Base-by-base conservation (phyloP, 1,284 basidiomycete genomes). In the Tilletiopsis washingtonensis region DNA sequence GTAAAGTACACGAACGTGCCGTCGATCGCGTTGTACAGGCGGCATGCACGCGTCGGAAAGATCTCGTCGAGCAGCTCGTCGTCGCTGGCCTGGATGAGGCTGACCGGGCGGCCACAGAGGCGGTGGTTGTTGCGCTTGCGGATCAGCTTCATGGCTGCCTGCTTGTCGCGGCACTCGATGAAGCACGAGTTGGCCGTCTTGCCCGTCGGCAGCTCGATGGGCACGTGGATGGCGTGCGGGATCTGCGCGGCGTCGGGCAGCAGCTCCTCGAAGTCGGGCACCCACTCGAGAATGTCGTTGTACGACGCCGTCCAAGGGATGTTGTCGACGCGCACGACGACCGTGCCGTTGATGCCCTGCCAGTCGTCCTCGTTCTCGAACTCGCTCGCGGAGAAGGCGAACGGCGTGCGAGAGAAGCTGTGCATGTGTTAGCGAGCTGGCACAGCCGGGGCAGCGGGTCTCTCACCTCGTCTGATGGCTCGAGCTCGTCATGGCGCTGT, bases 1-100 rank as follows among this genome's bases (percentile, higher is more conserved):
- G 14, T 79, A 91, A 91, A 77, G 80, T 84, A 51, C 96, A 96
- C 81, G 96, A 96, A 83, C 96, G 96, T 79, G 32, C n/a, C n/a
- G n/a, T n/a, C n/a, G n/a, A n/a, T n/a, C n/a, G n/a, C n/a, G n/a
- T n/a, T n/a, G n/a, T n/a, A n/a, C n/a, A n/a, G n/a, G n/a, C n/a
- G n/a, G n/a, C n/a, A n/a, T n/a, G n/a, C n/a, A n/a, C 40, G 40
- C 11, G 24, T 19, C 9, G 46, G 46, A 19, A 48, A 48, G n/a
- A 48, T 15, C 37, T 48, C 46, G 15, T 19, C 23, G 25, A 40
- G 29, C 45, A 50, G 29, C 17, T 38, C 48, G 12, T 43, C 15
- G 24, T 48, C 27, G 19, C 17, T 47, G 17, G 37, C 36, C 20
- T 32, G 39, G 40, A 47, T 40, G 27, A 53, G 39, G 17, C 21